A percentile compares a stretch with the other conserved stretches of the same genome.
Conservation (phyloP, 2,329 filamentous ascomycete species). For the Canariomyces notabilis region DNA sequence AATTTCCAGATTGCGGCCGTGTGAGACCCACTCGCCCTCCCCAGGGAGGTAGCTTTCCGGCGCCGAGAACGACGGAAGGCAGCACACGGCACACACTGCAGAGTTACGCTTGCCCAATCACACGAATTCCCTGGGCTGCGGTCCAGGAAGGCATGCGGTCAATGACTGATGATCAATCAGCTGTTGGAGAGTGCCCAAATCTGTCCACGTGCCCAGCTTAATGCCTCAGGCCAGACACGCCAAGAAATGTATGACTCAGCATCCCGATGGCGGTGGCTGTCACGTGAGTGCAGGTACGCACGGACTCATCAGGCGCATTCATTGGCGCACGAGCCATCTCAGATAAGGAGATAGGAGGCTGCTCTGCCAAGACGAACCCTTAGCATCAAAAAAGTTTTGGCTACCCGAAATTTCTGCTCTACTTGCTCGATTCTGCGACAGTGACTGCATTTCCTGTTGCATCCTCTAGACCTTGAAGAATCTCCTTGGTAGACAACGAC, state of each 20-base stretch:
- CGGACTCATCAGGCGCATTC: background rate
- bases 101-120: background rate
- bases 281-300: background rate
- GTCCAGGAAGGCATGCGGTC: too few relatives aligned
- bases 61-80: slow-evolving; percentile 10
- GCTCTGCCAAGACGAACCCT: slow-evolving; percentile 4
- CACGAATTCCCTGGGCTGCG: too few relatives aligned
- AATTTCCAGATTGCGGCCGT: background rate
- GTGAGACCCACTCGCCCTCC: background rate
- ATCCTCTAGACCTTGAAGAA: background rate
- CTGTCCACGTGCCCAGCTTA: background rate
- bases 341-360: background rate
- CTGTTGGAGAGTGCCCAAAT: background rate
- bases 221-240: background rate
- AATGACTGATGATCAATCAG: too few relatives aligned
- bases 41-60: background rate
- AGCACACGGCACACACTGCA: background rate
- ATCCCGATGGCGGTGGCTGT: background rate
- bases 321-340: background rate
- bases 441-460: background rate
- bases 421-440: background rate
- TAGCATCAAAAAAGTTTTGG: slow-evolving; percentile 23
- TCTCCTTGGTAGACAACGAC: background rate
- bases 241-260: background rate
- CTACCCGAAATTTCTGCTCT: slow-evolving; percentile 17